phyloP scores from a whole-genome alignment of 345 rosid species.

The Gossypium turneri region DNA sequence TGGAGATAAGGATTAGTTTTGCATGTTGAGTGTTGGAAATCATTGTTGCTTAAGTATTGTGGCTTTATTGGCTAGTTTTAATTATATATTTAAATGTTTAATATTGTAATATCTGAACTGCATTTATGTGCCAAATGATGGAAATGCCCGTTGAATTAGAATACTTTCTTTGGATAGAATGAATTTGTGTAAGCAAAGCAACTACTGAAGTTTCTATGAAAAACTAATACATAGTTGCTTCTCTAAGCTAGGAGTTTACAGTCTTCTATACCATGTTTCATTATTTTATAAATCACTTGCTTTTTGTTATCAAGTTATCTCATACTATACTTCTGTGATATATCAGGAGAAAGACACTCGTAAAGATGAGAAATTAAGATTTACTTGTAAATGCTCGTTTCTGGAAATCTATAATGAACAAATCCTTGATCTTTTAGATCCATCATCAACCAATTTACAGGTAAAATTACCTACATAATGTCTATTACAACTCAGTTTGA shows the following conservation, averaged over 20 bases:
- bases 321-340: slow-evolving; percentile 16
- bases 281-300: not conserved
- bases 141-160: not conserved
- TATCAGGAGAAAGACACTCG: slow-evolving; percentile 84
- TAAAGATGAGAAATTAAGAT: slow-evolving; percentile 73
- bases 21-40: not conserved
- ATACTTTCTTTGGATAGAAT: not conserved
- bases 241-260: not conserved
- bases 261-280: not conserved
- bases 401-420: slow-evolving; percentile 97
- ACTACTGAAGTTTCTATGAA: not conserved
- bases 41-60: not conserved
- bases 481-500: too few relatives aligned
- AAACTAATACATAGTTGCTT: not conserved
- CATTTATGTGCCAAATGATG: not conserved
- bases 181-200: not conserved
- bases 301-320: not conserved
- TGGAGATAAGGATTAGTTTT: not conserved
- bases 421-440: slow-evolving; percentile 92
- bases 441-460: slow-evolving; percentile 82
- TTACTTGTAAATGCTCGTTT: slow-evolving; percentile 89
- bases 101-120: not conserved
- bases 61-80: not conserved
- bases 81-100: not conserved
- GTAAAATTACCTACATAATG: slow-evolving; percentile 27